Conservation (phyloP, 148 eudicot species). For the Rhododendron vialii region DNA sequence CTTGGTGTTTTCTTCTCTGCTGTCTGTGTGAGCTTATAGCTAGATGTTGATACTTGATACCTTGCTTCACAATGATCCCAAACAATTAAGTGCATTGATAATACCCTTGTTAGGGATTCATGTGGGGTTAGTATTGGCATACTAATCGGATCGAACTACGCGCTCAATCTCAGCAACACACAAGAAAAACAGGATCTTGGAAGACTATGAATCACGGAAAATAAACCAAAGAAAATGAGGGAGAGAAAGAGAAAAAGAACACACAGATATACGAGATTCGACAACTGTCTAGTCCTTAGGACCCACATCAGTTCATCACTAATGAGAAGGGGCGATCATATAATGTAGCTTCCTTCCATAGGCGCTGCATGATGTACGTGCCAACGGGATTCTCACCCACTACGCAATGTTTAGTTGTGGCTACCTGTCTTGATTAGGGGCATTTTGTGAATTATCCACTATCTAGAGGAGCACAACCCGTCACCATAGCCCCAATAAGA, state of each 20-base stretch:
- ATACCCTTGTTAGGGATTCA: not conserved
- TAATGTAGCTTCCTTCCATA: no score
- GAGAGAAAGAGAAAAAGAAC: not conserved
- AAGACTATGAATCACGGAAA: not conserved
- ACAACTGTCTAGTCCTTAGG: no score
- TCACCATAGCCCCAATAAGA: no score
- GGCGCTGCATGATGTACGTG: no score
- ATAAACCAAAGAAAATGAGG: not conserved
- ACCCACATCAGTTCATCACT: not conserved
- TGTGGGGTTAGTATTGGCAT: not conserved
- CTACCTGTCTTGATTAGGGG: no score
- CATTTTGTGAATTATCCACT: no score
- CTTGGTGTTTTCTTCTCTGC: constrained; percentile 5
- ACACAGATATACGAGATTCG: not conserved
- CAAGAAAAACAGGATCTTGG: not conserved
- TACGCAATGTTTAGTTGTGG: no score
- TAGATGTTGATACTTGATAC: constrained; percentile 19
- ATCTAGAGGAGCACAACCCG: no score
- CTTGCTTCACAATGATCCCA: constrained; percentile 21
- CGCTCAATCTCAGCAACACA: not conserved
- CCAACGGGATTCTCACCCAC: no score
- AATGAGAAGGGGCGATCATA: no score
- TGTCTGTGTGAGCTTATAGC: not conserved
- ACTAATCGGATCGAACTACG: not conserved
- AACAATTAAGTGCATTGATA: not conserved